Base-by-base conservation (phyloP, 768 basidiomycete genomes). In the Podaxis sp. region DNA sequence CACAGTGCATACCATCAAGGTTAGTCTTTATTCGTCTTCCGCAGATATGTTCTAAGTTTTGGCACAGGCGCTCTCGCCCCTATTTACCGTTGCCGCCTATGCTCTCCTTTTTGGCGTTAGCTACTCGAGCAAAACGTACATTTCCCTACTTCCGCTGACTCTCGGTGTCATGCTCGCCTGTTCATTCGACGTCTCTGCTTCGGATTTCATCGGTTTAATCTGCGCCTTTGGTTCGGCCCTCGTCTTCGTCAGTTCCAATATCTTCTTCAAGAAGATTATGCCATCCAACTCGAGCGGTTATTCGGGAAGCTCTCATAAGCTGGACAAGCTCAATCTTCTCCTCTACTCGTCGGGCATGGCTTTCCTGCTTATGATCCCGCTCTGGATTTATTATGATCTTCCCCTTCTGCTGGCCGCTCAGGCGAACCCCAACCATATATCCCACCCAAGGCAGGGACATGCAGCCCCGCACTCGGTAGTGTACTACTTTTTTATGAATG, bases 1-100 rank as follows among this genome's bases (percentile, higher is more conserved):
- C 78, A 99, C 97, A 0, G 95, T 98, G 13, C 97, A 99, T 74
- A 99, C 96, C 52, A 98, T 99, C 77, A 99, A 99, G 88, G 96
- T 96, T 69, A 68, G 82, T 73, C n/a, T 24, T 38, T 8, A 54
- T 52, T 54, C 60, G 33, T 41, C 37, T 56, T 30, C 33, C 24
- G 24, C 54, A 20, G 51, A 26, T 33, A 33, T 59, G 17, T 59
- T 11, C 6, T 60, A 20, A 49, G 20, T 40, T 54, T 33, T 46
- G 41, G 37, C 60, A 56, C 64, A 99, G 97, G 97, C 97, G 0
- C 78, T 99, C 48, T 98, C 97, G 0, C 97, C 97, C 0, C 81
- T 99, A 28, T 98, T 99, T 79, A 99, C 97, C 2, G 97, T 99
- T 26, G 88, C 91, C 6, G 95, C 96, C 0, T 99, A 99, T 72